These are phyloP conservation scores for sunflower (Helianthus annuus) DNA, from an alignment of 129 eudicot species.

Conservation along the genomic window HanXRQr2.0-SUNRISE NC_035443.2:77243633-77244132, in stretches of 20 bases:
- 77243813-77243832: constrained; percentile 67
- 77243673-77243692: too few species aligned
- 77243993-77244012: constrained; percentile 82
- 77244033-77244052: constrained; percentile 98
- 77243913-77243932: not conserved
- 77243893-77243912: constrained; percentile 12
- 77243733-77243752: not conserved
- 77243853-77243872: constrained; percentile 55
- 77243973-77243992: constrained; percentile 93
- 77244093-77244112: too few species aligned
- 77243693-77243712: not conserved
- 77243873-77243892: not conserved
- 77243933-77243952: constrained; percentile 13
- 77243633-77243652: constrained; percentile 41
- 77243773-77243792: too few species aligned
- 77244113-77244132: too few species aligned
- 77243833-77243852: constrained; percentile 78
- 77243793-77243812: constrained; percentile 77
- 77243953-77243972: constrained; percentile 58
- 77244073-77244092: constrained; percentile 47
- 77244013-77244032: constrained; percentile 92
- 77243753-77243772: too few species aligned
- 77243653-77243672: too few species aligned
- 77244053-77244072: constrained; percentile 83
- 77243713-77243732: not conserved